Base-by-base conservation (phyloP, 176 grass and related monocot genomes). In the Aegilops bicornis region DNA sequence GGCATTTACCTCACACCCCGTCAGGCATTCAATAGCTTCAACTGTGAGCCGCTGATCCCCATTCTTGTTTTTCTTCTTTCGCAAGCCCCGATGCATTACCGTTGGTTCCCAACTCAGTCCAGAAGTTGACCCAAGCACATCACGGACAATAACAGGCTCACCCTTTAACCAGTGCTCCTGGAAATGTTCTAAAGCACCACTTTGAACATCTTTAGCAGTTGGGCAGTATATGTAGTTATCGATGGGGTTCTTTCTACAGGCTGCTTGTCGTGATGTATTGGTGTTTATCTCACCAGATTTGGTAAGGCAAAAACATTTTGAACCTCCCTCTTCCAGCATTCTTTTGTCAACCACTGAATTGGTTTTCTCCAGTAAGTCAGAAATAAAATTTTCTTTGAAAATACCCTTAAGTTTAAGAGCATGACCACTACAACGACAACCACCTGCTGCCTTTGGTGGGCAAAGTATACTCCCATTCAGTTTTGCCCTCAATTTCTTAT, bases 71-170 rank as follows among this genome's bases (percentile, higher is more conserved):
- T 32, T 93, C 35, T 75, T 91, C 54, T 98, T 86, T 72, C 91
- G 82, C 39, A 98, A 82, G 8, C 89, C 95, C 30, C 95, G 87
- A 89, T 91, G 95, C 95, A 98, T 93, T 66, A 98, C 95, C 91
- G 90, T 92, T 24, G 93, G 95, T 37, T 98, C 95, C 95, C 95
- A 98, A 69, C 95, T 98, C 81, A 98, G 47, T 23, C 95, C 95
- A 64, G 88, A 90, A 30, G 93, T 95, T 22, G 93, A 58, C 6
- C 76, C 89, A 89, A 98, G 92, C 0, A 89, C 88, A 32, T 91
- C 95, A 39, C 83, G 76, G 17, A 93, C 89, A 87, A 95, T 92
- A 33, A 12, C 91, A 36, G 93, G 95, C 42, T 98, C 76, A 78
- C 95, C 91, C 72, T 89, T 93, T 35, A 89, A 79, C 93, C 91